Percentiles rank a stretch among this genome's conserved stretches.
These are phyloP conservation scores for Hemisphaericaspora subhashii DNA, from an alignment of 1,139 yeast genomes.

Conservation along the genomic window DNA sequence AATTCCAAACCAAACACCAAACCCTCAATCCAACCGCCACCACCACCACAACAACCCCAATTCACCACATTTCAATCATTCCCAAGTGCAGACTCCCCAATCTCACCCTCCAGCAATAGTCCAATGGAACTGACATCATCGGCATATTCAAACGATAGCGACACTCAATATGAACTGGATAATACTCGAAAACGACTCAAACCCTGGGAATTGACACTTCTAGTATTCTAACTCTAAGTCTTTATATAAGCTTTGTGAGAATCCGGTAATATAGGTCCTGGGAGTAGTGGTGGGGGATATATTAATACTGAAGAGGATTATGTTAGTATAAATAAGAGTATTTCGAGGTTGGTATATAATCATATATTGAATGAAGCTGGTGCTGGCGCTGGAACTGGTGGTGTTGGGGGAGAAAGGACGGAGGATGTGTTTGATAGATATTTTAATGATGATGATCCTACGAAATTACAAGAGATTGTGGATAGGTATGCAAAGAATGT, in stretches of 20 bases:
- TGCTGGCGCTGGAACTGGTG: slow-evolving; percentile 10
- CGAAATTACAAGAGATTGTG: slow-evolving; percentile 23
- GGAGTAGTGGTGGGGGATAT: slow-evolving; percentile 7
- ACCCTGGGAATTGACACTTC: slow-evolving; percentile 26
- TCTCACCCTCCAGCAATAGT: slow-evolving; percentile 14
- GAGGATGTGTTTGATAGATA: slow-evolving; percentile 10
- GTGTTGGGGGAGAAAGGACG: no score
- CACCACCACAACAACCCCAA: slow-evolving; percentile 6
- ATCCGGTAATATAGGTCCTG: no score
- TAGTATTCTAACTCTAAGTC: no score
- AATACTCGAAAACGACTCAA: slow-evolving; percentile 6
- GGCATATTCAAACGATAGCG: slow-evolving; percentile 13
- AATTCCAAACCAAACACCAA: neutral
- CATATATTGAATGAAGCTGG: slow-evolving; percentile 19
- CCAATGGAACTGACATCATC: slow-evolving; percentile 15
- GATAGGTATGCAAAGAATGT: slow-evolving; percentile 24
- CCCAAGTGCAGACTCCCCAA: slow-evolving; percentile 13
- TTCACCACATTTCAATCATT: neutral
- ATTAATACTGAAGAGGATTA: slow-evolving; percentile 31
- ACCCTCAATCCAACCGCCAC: slow-evolving; percentile 10
- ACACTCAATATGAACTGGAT: slow-evolving; percentile 12
- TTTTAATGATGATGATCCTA: slow-evolving; percentile 15
- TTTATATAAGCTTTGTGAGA: no score
- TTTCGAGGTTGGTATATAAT: slow-evolving; percentile 48
- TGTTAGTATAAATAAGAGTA: slow-evolving; percentile 35